Conservation (phyloP, 257 asterid genomes). For the Coffea canephora region DNA sequence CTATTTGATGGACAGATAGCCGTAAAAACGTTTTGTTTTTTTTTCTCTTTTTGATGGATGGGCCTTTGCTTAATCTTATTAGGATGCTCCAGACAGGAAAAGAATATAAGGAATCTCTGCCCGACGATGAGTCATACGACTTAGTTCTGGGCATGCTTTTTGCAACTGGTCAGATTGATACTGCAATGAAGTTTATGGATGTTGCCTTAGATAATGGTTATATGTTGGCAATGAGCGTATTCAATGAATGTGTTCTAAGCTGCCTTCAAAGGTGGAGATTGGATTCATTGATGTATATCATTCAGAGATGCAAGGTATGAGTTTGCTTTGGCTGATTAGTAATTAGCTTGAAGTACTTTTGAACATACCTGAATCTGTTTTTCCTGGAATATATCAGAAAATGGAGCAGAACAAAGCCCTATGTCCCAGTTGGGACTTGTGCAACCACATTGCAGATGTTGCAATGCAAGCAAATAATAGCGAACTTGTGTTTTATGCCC, state of each 20-base stretch:
- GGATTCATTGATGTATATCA: constrained; percentile 63
- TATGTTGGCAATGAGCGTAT: constrained; percentile 56
- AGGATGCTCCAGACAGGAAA: constrained; percentile 82
- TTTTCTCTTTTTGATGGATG: constrained; percentile 16
- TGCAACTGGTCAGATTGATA: constrained; percentile 48
- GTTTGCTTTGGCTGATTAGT: constrained; percentile 16
- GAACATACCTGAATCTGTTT: constrained; percentile 17
- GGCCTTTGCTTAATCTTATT: constrained; percentile 35
- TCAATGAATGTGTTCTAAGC: constrained; percentile 45
- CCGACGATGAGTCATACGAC: constrained; percentile 81
- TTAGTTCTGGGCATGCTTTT: constrained; percentile 68
- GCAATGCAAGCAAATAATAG: constrained; percentile 71
- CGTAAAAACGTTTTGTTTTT: too few species aligned
- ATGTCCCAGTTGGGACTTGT: constrained; percentile 65
- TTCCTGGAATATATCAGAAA: constrained; percentile 53
- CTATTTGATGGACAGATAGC: not conserved
- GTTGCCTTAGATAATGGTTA: constrained; percentile 61
- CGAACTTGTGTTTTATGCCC: constrained; percentile 60
- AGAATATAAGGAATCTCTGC: constrained; percentile 66
- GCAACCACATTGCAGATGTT: constrained; percentile 63
- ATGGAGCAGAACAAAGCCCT: constrained; percentile 80
- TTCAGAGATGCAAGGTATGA: constrained; percentile 90
- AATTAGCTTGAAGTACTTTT: constrained; percentile 2
- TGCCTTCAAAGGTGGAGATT: constrained; percentile 50
- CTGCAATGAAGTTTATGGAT: constrained; percentile 66